Percentiles rank a stretch among this genome's conserved stretches.
Evolutionary conservation across 352 stramenopile genomes (phyloP).

Genomic region (Globisporangium sylvaticum): DNA sequence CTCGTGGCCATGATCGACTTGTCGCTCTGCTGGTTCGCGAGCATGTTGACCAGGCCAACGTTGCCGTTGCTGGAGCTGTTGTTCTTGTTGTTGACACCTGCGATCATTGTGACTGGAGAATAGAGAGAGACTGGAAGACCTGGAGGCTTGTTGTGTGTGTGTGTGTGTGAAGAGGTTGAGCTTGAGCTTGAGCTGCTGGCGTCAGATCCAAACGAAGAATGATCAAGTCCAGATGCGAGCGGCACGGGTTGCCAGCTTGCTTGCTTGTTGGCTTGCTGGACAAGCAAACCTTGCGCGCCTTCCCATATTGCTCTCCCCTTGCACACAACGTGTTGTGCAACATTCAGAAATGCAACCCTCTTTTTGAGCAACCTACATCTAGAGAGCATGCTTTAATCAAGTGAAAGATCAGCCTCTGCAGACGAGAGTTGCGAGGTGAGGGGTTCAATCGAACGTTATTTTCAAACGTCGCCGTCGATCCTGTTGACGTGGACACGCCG

Average conservation of each 20-base stretch:
- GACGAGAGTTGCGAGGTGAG: not conserved
- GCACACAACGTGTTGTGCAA: too few relatives aligned
- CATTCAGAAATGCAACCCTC: constrained; percentile 1
- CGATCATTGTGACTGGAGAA: constrained; percentile 12
- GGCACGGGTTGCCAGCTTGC: not conserved
- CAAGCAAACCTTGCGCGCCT: not conserved
- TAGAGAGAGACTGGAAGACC: not conserved
- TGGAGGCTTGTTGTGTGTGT: not conserved
- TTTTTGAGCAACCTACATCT: not conserved
- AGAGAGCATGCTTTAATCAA: not conserved
- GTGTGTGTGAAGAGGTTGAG: not conserved
- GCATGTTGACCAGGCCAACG: constrained; percentile 14
- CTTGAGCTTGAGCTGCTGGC: not conserved
- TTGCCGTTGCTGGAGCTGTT: constrained; percentile 17
- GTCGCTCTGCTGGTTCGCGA: constrained; percentile 15
- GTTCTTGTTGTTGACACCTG: constrained; percentile 1
- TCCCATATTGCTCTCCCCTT: too few relatives aligned
- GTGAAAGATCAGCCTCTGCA: not conserved
- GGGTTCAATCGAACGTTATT: constrained; percentile 14
- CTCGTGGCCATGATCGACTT: constrained; percentile 49
- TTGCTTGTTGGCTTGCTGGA: not conserved
- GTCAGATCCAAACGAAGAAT: constrained; percentile 43
- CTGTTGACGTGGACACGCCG: constrained; percentile 15
- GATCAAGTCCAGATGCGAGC: constrained; percentile 9
- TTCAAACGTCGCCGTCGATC: not conserved